Conservation (phyloP, 768 basidiomycete genomes). For the Suillus placidus region DNA sequence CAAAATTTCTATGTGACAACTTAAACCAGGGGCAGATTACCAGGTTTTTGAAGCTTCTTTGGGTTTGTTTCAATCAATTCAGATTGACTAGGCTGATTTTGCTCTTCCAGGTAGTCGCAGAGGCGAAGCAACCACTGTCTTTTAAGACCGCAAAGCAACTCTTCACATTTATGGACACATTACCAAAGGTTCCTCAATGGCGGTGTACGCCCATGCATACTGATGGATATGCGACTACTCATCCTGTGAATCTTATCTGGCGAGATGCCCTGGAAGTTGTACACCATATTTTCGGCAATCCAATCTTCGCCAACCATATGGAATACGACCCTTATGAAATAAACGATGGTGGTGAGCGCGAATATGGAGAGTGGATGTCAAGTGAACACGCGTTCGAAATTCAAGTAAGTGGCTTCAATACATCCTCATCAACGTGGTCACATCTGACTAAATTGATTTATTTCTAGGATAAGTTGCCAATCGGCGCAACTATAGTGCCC, state of each 20-base stretch:
- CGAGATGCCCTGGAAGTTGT: constrained; percentile 28
- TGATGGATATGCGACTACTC: constrained; percentile 19
- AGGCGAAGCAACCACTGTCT: constrained; percentile 8
- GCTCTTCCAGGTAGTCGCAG: background rate
- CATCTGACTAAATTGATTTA: background rate
- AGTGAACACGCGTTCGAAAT: constrained; percentile 23
- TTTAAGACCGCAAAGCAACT: constrained; percentile 20
- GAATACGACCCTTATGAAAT: constrained; percentile 25
- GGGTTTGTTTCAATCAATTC: constrained; percentile 23
- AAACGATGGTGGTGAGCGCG: constrained; percentile 23
- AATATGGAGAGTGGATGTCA: constrained; percentile 24
- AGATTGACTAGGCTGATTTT: background rate
- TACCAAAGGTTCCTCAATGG: constrained; percentile 26
- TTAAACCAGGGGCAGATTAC: constrained; percentile 32
- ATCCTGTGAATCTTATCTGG: constrained; percentile 24
- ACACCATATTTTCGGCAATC: constrained; percentile 23
- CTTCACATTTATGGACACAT: constrained; percentile 16
- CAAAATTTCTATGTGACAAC: constrained; percentile 28
- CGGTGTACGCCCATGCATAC: constrained; percentile 10
- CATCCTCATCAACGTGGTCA: no score
- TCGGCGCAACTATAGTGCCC: no score
- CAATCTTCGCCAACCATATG: constrained; percentile 19
- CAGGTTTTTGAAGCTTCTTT: constrained; percentile 29
- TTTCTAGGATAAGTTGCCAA: constrained; percentile 22
- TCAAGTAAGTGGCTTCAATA: constrained; percentile 15